Base-by-base conservation (phyloP, 768 basidiomycete species). In the Xerocomus brunneocitrinus region DNA sequence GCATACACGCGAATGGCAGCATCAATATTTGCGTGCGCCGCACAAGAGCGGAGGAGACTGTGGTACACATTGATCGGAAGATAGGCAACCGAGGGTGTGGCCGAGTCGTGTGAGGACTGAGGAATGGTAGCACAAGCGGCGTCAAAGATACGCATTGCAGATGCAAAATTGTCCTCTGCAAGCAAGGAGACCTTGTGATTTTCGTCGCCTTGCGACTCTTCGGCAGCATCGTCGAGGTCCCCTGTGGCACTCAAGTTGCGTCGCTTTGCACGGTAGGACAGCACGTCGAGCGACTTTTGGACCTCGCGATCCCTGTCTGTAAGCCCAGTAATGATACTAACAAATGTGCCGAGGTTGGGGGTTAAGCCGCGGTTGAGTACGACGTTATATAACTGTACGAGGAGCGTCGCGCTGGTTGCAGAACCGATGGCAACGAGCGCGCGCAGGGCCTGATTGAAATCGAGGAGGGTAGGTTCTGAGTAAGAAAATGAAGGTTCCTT, bases 141-240 rank as follows among this genome's bases (percentile, higher is more conserved):
- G 25, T 86, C 77, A 67, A 94, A 94, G 14, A 95, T 71, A 14
- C 81, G 77, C 71, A 92, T 73, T 0, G 91, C 91, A 0, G 82
- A 78, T 0, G 73, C 64, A 55, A 92, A 84, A 57, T 88, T 91
- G 61, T 82, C 79, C 65, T 95, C 92, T 28, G 74, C 60, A 22
- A 72, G 71, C 24, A 91, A 76, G 2, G 67, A 55, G 0, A 67
- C 68, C 38, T 80, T 74, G 8, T 75, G 75, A 24, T 63, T 63
- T 38, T 75, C 53, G 41, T 67, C 60, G 7, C 41, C 50, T 14
- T 58, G 51, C 3, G 59, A 47, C 22, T 65, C 61, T 14, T 69
- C 62, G 22, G 38, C 47, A 4, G 14, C 40, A 8, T 49, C 48
- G 10, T 59, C 58, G 9, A 47, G 38, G 41, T 62, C 47, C 0